These are phyloP conservation scores for Domatiomyces globalis DNA, from an alignment of 2,329 filamentous ascomycete genomes.

Conservation along the genomic window DNA sequence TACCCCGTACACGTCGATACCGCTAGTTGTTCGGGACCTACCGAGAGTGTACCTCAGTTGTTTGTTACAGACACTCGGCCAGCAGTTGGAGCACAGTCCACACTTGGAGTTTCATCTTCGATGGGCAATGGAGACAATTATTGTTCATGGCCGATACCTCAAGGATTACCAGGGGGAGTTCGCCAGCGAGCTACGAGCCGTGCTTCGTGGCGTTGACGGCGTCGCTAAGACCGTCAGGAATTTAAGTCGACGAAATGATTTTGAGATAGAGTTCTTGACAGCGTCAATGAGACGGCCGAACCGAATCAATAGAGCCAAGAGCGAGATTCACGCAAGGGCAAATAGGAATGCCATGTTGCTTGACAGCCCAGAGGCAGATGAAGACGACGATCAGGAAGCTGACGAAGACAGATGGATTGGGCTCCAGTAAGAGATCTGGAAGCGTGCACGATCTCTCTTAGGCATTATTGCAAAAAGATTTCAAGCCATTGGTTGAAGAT, in stretches of 20 bases:
- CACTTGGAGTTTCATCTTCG: constrained; percentile 89
- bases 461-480: not conserved
- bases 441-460: not conserved
- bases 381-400: not conserved
- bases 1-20: constrained; percentile 60
- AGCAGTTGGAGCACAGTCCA: constrained; percentile 75
- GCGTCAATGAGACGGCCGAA: not conserved
- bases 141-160: constrained; percentile 72
- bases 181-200: constrained; percentile 69
- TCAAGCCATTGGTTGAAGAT: not conserved
- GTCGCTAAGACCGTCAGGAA: constrained; percentile 35
- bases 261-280: constrained; percentile 17
- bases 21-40: constrained; percentile 62
- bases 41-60: constrained; percentile 77
- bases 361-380: not conserved
- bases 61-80: constrained; percentile 72
- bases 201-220: constrained; percentile 63
- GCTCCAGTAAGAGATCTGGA: not conserved
- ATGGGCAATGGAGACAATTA: constrained; percentile 74
- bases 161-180: constrained; percentile 66
- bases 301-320: not conserved
- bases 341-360: not conserved
- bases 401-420: not conserved
- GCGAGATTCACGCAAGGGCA: not conserved
- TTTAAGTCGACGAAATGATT: constrained; percentile 21